These are phyloP conservation scores for Solanum megistacrolobum DNA, from an alignment of 257 asterid species.

Conservation along the genomic window DNA sequence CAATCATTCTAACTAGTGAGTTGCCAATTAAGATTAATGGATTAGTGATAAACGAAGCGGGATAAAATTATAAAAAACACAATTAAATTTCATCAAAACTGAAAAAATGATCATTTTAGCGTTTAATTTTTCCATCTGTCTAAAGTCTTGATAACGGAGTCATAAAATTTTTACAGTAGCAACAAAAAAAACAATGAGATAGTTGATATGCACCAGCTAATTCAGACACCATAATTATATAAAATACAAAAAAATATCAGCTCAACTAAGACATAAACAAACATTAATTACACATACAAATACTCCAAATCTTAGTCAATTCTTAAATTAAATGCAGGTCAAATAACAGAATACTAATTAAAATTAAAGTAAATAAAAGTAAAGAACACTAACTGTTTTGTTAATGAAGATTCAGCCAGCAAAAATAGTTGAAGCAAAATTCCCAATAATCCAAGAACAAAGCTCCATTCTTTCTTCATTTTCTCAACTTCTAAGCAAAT, in stretches of 20 bases:
- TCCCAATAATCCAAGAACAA: conserved; percentile 7
- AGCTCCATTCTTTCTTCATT: conserved; percentile 19
- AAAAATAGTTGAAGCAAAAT: conserved; percentile 24
- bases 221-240: neutral
- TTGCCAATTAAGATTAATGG: too few species aligned
- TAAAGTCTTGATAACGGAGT: neutral
- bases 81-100: too few species aligned
- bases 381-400: conserved; percentile 28
- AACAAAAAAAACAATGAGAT: too few species aligned
- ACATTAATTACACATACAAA: neutral
- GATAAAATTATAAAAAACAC: too few species aligned
- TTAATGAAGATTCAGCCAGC: conserved; percentile 23
- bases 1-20: too few species aligned
- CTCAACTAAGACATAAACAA: neutral
- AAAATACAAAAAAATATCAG: neutral
- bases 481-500: conserved; percentile 10
- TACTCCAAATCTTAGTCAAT: too few species aligned
- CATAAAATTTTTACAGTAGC: too few species aligned
- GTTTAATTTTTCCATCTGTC: neutral
- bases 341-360: neutral
- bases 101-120: neutral
- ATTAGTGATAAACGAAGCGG: too few species aligned
- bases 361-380: neutral
- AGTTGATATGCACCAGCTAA: neutral
- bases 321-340: neutral